Percentiles rank a stretch among this genome's conserved stretches.
Conservation (phyloP, 2,329 filamentous ascomycete species). For the Apiospora rasikravindrae region DNA sequence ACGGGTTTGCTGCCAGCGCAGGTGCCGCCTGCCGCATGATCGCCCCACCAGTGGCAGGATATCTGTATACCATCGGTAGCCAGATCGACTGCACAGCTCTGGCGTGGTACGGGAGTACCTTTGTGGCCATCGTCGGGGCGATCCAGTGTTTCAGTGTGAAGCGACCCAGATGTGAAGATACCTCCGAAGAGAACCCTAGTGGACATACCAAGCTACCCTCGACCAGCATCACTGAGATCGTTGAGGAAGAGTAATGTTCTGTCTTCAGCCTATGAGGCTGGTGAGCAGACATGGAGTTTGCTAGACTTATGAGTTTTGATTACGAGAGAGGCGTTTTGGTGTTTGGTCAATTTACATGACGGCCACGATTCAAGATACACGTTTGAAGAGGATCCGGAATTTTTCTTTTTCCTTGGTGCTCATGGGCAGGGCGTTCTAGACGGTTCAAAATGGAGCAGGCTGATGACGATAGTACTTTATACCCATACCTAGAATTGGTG, state of each 20-base stretch:
- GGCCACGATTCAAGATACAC: neutral
- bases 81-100: slow-evolving; percentile 63
- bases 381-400: neutral
- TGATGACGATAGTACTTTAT: slow-evolving; percentile 5
- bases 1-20: slow-evolving; percentile 69
- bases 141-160: slow-evolving; percentile 64
- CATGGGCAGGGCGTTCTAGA: slow-evolving; percentile 7
- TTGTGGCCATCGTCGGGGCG: slow-evolving; percentile 61
- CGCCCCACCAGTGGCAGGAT: slow-evolving; percentile 68
- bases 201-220: slow-evolving; percentile 19
- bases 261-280: too few relatives aligned
- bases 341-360: neutral
- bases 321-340: neutral
- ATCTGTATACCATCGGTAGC: slow-evolving; percentile 65
- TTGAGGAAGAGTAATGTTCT: slow-evolving; percentile 22
- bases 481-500: slow-evolving; percentile 6
- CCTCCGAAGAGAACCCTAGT: slow-evolving; percentile 24
- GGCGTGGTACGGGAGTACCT: slow-evolving; percentile 67
- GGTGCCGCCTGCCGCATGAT: slow-evolving; percentile 71
- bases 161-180: slow-evolving; percentile 33
- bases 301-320: neutral
- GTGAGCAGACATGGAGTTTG: neutral
- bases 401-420: neutral
- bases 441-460: neutral
- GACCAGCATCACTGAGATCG: slow-evolving; percentile 25